Evolutionary conservation across 495 filamentous ascomycete species (phyloP), one percentile per base, ranked within the genome.

Genomic region (Podospora didyma): DNA sequence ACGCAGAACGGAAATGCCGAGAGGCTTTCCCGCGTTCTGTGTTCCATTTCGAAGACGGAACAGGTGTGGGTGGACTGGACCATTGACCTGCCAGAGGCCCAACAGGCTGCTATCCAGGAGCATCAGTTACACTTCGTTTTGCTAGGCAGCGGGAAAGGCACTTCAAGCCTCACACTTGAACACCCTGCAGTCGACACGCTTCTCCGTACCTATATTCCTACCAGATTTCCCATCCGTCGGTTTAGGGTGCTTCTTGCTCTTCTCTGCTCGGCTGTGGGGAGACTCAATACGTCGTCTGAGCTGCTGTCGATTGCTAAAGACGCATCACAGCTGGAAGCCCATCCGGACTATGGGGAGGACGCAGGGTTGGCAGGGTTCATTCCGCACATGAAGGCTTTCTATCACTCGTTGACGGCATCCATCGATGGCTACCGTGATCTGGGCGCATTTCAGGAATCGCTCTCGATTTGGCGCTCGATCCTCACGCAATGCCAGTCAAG

Each of bases 371-470:
- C 65, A 5, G 52, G 62, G 5, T 89, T 82, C 54, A 51, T 78
- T 7, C 71, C 72, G 11, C 83, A 93, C 60, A 67, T 93, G 21
- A 73, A 70, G 55, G 83, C 83, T 20, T 75, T 83, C 4, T 73
- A 82, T 39, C 62, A 69, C 2, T 75, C 86, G 4, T 68, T 81
- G 19, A 64, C 81, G 20, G 77, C 78, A 1, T 74, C 93, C n/a
- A 75, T 76, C 10, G 71, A 79, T 31, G 73, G 73, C 0, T 68
- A 76, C 46, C 76, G 82, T 3, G 67, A 77, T 34, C 53, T 77
- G 2, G 65, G 74, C 10, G 62, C 76, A 0, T 58, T 94, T 0
- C 75, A 82, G 39, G 51, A 69, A 35, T 71, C 73, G 14, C 56
- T 88, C 7, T 54, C 56, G 6, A 62, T 59, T 0, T 89, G 85